A percentile compares a stretch with the other conserved stretches of the same genome.
phyloP scores from a whole-genome alignment of 352 stramenopile species.

The Pythium rishiriense region DNA sequence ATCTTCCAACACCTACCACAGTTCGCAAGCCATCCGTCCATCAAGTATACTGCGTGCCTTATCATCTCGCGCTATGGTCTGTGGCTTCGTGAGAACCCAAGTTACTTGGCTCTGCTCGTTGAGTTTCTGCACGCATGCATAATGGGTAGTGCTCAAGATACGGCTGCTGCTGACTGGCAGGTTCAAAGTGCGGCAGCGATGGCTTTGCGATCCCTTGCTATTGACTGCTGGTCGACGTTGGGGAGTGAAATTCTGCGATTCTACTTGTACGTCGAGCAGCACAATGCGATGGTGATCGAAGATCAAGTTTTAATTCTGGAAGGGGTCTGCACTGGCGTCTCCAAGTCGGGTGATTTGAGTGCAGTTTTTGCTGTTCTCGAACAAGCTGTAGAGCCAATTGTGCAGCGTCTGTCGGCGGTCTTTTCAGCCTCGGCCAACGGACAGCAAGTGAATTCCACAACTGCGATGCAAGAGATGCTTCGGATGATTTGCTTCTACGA shows the following conservation, averaged over 20 bases:
- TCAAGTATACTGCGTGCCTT: constrained; percentile 85
- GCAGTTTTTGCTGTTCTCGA: constrained; percentile 55
- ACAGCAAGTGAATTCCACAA: constrained; percentile 36
- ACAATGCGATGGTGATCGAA: constrained; percentile 67
- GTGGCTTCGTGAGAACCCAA: constrained; percentile 59
- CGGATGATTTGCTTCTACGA: constrained; percentile 87
- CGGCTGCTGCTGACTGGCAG: constrained; percentile 66
- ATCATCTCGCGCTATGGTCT: constrained; percentile 82
- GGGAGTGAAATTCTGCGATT: constrained; percentile 70
- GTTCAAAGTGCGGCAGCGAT: constrained; percentile 68
- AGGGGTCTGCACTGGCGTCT: constrained; percentile 67
- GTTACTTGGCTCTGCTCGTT: constrained; percentile 54
- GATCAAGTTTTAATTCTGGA: constrained; percentile 87
- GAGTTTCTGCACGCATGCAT: constrained; percentile 75
- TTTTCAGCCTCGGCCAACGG: constrained; percentile 40
- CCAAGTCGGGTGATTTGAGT: constrained; percentile 44
- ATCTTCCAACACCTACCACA: constrained; percentile 81
- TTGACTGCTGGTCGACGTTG: constrained; percentile 75
- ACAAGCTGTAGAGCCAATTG: constrained; percentile 68
- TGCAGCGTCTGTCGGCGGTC: constrained; percentile 43
- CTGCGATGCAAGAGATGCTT: constrained; percentile 66
- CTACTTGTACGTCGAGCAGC: constrained; percentile 74
- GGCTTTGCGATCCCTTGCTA: constrained; percentile 71
- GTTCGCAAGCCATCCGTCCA: constrained; percentile 73
- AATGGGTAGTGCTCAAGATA: constrained; percentile 47